These are phyloP conservation scores for Fusarium devonianum DNA, from an alignment of 2,329 filamentous ascomycete genomes.

Conservation along the genomic window DNA sequence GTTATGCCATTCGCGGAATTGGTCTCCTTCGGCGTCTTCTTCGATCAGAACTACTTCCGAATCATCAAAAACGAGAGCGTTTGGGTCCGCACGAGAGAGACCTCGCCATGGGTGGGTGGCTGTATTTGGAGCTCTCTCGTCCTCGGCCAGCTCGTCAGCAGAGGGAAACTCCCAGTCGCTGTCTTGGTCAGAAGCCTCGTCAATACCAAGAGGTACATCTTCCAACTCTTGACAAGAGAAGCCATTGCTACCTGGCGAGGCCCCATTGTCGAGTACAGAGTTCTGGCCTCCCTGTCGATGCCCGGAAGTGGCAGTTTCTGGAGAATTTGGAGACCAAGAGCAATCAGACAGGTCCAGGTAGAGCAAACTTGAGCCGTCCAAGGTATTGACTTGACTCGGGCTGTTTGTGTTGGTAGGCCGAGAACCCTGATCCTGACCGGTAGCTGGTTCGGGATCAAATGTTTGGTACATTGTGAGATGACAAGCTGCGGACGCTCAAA, in stretches of 20 bases:
- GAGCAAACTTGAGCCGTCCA: not conserved
- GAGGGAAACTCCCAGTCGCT: slow-evolving; percentile 2
- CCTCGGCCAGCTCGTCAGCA: not conserved
- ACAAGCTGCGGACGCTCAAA: not conserved
- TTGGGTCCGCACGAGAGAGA: not conserved
- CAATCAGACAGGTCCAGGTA: not conserved
- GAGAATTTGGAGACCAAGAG: not conserved
- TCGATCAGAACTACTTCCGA: not conserved
- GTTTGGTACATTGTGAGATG: not conserved
- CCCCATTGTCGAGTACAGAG: not conserved
- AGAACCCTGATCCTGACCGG: not conserved
- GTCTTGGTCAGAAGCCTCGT: not conserved
- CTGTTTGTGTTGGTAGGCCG: not conserved
- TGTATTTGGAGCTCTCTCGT: not conserved
- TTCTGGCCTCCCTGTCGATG: not conserved
- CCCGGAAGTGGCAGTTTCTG: not conserved
- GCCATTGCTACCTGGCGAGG: not conserved
- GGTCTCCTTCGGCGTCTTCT: slow-evolving; percentile 1
- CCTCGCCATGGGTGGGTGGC: no score
- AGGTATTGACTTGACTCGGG: not conserved
- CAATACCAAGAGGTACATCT: not conserved
- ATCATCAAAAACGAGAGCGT: not conserved
- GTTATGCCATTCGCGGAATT: slow-evolving; percentile 3
- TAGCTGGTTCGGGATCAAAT: not conserved
- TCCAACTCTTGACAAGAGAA: not conserved